phyloP scores from a whole-genome alignment of 2,329 filamentous ascomycete genomes.

The Alternaria alternata region DNA sequence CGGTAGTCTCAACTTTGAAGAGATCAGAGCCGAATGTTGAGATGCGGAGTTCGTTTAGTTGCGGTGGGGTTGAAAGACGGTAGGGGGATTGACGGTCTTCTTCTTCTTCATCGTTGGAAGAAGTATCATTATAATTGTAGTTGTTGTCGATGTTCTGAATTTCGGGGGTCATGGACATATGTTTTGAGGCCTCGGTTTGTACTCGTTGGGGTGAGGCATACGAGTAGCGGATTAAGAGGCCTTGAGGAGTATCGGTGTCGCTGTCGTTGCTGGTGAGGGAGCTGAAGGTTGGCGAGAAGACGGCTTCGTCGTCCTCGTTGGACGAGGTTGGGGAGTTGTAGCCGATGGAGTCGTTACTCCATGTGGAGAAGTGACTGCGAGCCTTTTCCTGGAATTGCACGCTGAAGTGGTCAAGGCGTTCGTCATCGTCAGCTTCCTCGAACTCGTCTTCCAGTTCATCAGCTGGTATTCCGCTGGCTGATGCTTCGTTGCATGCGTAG shows the following conservation, averaged over 20 bases:
- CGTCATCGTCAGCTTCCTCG: constrained; percentile 25
- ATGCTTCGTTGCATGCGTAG: constrained; percentile 31
- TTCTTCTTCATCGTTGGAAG: constrained; percentile 13
- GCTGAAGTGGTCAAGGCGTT: constrained; percentile 18
- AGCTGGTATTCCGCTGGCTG: constrained; percentile 17
- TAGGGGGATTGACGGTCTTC: constrained; percentile 12
- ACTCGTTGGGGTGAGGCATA: constrained; percentile 21
- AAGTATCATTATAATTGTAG: not conserved
- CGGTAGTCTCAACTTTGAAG: constrained; percentile 38
- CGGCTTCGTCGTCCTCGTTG: constrained; percentile 24
- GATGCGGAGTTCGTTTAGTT: constrained; percentile 35
- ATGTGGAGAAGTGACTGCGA: constrained; percentile 46
- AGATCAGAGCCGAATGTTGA: constrained; percentile 42
- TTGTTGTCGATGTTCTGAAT: constrained; percentile 8
- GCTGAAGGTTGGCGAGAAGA: constrained; percentile 45
- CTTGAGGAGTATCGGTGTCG: constrained; percentile 31
- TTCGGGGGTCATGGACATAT: constrained; percentile 12
- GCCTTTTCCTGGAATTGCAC: constrained; percentile 26
- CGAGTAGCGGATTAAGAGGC: constrained; percentile 31
- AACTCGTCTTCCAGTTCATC: constrained; percentile 21
- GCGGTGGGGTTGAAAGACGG: constrained; percentile 31
- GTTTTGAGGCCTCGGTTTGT: constrained; percentile 4
- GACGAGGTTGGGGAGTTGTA: constrained; percentile 37
- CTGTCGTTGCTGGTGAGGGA: constrained; percentile 44
- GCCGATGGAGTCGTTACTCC: constrained; percentile 39